Conservation (phyloP, 2,329 filamentous ascomycete genomes). For the Colletotrichum sp. region DNA sequence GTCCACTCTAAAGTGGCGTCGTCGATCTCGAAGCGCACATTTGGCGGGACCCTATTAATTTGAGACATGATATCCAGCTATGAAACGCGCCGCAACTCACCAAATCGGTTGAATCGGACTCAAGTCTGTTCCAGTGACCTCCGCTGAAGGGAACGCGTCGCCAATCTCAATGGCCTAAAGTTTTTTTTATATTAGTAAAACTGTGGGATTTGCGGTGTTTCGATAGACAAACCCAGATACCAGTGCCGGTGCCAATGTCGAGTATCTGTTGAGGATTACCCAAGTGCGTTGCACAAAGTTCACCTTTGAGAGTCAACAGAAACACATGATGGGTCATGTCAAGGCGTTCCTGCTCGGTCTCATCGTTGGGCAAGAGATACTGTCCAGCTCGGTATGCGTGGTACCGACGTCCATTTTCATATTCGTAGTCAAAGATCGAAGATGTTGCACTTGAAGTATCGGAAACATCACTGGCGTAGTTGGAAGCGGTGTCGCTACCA, state of each 20-base stretch:
- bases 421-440: conserved; percentile 37
- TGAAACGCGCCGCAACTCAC: not conserved
- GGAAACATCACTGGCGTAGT: conserved; percentile 22
- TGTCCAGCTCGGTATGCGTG: conserved; percentile 50
- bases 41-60: conserved; percentile 23
- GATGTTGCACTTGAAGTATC: conserved; percentile 33
- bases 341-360: conserved; percentile 44
- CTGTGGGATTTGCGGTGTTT: not conserved
- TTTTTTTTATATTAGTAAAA: conserved; percentile 21
- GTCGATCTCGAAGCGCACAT: conserved; percentile 30
- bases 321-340: conserved; percentile 42
- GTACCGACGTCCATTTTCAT: conserved; percentile 50
- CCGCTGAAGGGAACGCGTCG: conserved; percentile 61
- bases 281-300: conserved; percentile 40
- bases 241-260: conserved; percentile 50
- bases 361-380: conserved; percentile 49
- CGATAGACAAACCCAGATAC: conserved; percentile 52
- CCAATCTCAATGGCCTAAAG: conserved; percentile 65
- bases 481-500: conserved; percentile 22
- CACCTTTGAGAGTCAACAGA: conserved; percentile 35
- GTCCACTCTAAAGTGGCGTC: conserved; percentile 29
- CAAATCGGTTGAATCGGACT: conserved; percentile 28
- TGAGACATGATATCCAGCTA: not conserved
- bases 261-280: conserved; percentile 42
- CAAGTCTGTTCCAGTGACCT: conserved; percentile 29